Evolutionary conservation across 2,329 filamentous ascomycete genomes (phyloP).

Genomic region (Aspergillus chevalieri): DNA sequence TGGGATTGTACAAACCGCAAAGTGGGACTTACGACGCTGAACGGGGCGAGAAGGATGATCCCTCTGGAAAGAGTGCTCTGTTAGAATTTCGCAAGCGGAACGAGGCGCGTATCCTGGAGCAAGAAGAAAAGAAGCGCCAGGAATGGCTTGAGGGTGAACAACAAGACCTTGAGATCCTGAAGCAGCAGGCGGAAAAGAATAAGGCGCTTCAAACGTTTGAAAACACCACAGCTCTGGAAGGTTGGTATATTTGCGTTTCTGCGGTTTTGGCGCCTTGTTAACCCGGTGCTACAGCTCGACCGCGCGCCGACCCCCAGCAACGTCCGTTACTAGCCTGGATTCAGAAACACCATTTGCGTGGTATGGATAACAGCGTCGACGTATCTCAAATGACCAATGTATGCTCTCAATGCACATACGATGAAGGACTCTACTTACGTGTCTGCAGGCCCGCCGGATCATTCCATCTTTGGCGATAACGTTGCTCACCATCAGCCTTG

Average conservation of each 20-base stretch:
- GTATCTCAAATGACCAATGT: constrained; percentile 32
- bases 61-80: constrained; percentile 39
- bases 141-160: constrained; percentile 50
- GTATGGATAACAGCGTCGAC: constrained; percentile 29
- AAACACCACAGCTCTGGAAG: constrained; percentile 29
- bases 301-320: constrained; percentile 33
- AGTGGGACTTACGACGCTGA: constrained; percentile 39
- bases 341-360: constrained; percentile 37
- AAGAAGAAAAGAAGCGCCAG: constrained; percentile 45
- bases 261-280: background rate
- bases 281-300: constrained; percentile 24
- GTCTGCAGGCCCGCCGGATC: constrained; percentile 38
- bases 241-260: constrained; percentile 16
- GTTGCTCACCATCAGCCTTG: constrained; percentile 34
- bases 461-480: constrained; percentile 39
- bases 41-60: constrained; percentile 35
- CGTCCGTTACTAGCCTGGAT: constrained; percentile 38
- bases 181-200: constrained; percentile 26
- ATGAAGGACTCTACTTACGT: background rate
- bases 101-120: constrained; percentile 32
- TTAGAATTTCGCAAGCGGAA: constrained; percentile 35
- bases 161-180: constrained; percentile 28
- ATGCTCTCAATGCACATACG: constrained; percentile 4
- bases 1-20: constrained; percentile 40
- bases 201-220: constrained; percentile 33